phyloP scores from a whole-genome alignment of 2,329 filamentous ascomycete species.

The Colletotrichum brevisporum region DNA sequence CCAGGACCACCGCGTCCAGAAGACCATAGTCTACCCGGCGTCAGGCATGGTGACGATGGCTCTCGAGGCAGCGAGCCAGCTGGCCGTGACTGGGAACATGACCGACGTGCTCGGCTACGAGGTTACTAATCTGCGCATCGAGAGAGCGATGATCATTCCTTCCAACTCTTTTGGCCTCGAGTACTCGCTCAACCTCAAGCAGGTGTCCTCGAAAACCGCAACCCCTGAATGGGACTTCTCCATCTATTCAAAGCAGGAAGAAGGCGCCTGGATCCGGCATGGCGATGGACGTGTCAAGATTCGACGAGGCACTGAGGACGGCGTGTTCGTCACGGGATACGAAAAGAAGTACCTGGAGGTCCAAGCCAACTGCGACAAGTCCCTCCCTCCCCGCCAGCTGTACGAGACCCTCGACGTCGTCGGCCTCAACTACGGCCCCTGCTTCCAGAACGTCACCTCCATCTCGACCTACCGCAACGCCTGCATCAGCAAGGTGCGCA shows the following conservation, averaged over 20 bases:
- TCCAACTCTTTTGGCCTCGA: constrained; percentile 63
- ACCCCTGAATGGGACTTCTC: constrained; percentile 53
- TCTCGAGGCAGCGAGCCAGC: constrained; percentile 61
- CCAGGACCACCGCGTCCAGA: constrained; percentile 65
- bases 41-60: constrained; percentile 66
- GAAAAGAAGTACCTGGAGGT: constrained; percentile 44
- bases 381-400: constrained; percentile 58
- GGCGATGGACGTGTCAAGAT: constrained; percentile 43
- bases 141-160: constrained; percentile 66
- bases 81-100: constrained; percentile 43
- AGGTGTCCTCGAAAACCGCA: constrained; percentile 32
- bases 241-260: constrained; percentile 61
- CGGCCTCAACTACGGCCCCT: constrained; percentile 65
- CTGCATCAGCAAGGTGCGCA: constrained; percentile 55
- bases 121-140: constrained; percentile 61
- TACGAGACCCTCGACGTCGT: constrained; percentile 65
- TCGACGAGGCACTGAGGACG: not conserved
- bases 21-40: constrained; percentile 65
- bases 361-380: constrained; percentile 49
- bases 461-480: constrained; percentile 50
- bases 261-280: constrained; percentile 43
- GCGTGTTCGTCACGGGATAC: constrained; percentile 13
- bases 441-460: constrained; percentile 63
- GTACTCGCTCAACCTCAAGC: constrained; percentile 61
- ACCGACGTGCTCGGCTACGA: constrained; percentile 54